These are phyloP conservation scores for Leccinum subtestaceum DNA, from an alignment of 768 basidiomycete genomes.

Conservation along the genomic window DNA sequence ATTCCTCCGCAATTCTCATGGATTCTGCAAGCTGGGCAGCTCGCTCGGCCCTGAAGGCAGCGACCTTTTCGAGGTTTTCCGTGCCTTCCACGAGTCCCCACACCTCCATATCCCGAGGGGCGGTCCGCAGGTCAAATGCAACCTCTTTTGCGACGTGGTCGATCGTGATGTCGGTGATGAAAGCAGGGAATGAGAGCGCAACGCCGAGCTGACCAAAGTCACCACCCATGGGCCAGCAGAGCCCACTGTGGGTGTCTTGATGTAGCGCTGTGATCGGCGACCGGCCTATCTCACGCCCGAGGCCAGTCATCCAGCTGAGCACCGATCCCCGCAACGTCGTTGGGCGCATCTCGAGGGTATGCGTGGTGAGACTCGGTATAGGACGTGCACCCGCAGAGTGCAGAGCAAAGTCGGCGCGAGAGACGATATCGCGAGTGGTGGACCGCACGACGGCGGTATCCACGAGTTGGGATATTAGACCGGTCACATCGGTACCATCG, in stretches of 20 bases:
- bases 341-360: constrained; percentile 69
- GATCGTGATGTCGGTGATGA: constrained; percentile 66
- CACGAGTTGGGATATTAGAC: constrained; percentile 72
- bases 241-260: constrained; percentile 76
- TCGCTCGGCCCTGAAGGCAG: constrained; percentile 51
- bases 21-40: constrained; percentile 35
- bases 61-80: constrained; percentile 64
- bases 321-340: constrained; percentile 46
- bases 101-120: constrained; percentile 84
- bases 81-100: constrained; percentile 85
- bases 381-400: constrained; percentile 78
- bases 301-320: constrained; percentile 57
- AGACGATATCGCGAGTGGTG: constrained; percentile 73
- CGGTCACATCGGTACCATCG: constrained; percentile 72
- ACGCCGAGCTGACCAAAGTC: constrained; percentile 80
- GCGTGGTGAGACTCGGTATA: constrained; percentile 79
- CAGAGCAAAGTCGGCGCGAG: constrained; percentile 81
- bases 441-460: constrained; percentile 67
- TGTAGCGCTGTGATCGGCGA: constrained; percentile 87
- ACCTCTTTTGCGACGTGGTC: constrained; percentile 87
- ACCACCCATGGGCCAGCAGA: constrained; percentile 93
- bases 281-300: constrained; percentile 63
- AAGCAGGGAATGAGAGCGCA: constrained; percentile 58
- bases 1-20: constrained; percentile 33
- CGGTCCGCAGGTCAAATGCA: constrained; percentile 75